A percentile compares a stretch with the other conserved stretches of the same genome.
phyloP scores from a whole-genome alignment of 768 basidiomycete genomes.

The Tulasnella sp. region DNA sequence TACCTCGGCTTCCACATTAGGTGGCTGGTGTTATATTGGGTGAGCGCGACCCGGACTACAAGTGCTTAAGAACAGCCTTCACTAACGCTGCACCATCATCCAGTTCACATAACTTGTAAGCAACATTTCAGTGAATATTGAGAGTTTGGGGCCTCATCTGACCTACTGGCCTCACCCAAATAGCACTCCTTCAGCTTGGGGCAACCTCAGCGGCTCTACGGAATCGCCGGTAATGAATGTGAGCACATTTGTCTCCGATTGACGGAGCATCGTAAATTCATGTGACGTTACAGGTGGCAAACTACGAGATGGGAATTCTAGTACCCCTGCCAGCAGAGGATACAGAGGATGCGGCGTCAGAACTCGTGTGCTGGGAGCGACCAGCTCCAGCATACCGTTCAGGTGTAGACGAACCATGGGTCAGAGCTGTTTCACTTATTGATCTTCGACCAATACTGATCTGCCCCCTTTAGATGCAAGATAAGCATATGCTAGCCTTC shows the following conservation, averaged over 20 bases:
- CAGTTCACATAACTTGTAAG: conserved; percentile 33
- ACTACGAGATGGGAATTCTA: conserved; percentile 86
- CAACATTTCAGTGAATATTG: conserved; percentile 40
- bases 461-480: conserved; percentile 24
- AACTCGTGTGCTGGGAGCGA: conserved; percentile 72
- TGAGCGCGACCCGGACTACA: conserved; percentile 31
- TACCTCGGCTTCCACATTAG: conserved; percentile 42
- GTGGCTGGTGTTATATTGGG: conserved; percentile 45
- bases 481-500: conserved; percentile 19
- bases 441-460: not conserved
- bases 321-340: conserved; percentile 61
- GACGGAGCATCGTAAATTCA: conserved; percentile 13
- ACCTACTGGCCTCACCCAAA: conserved; percentile 90
- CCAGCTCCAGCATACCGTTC: conserved; percentile 72
- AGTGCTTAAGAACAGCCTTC: not conserved
- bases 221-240: conserved; percentile 73
- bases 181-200: conserved; percentile 89
- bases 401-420: conserved; percentile 75
- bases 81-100: conserved; percentile 5
- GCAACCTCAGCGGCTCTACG: conserved; percentile 55
- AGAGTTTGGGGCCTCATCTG: conserved; percentile 55
- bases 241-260: conserved; percentile 19
- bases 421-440: conserved; percentile 46
- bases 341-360: conserved; percentile 55
- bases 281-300: conserved; percentile 60